Base-by-base conservation (phyloP, 1,139 yeast species). In the Spathaspora sp. region DNA sequence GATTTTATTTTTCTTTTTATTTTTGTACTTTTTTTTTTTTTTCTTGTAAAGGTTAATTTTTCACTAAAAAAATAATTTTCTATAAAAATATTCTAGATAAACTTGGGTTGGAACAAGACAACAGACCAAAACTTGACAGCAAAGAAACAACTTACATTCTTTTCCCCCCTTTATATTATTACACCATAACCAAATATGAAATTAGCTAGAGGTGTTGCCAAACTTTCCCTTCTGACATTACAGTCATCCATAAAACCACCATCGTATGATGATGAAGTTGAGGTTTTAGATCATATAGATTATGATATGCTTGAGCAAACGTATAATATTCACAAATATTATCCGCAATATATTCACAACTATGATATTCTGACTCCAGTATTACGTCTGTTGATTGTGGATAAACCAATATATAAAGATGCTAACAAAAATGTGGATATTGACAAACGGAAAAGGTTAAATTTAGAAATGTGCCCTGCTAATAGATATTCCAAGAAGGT, bases 261-360 rank as follows among this genome's bases (percentile, higher is more conserved):
- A 31, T 9, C 16, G 7, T 6, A 31, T 15, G 18, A 31, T 6
- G 36, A 31, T 2, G 36, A 31, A 13, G 3, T 13, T 6, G 29
- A 5, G n/a, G n/a, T 26, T 13, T 8, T 31, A 4, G 18, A 31
- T 4, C 36, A 13, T 6, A 13, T 37, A 37, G 61, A 74, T 57
- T 74, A 72, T 55, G 73, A 68, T 6, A 66, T 61, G 43, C 59
- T 74, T 43, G 78, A 74, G 51, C 45, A 51, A 10, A 59, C 63
- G 44, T 73, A 58, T 51, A 57, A 69, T 25, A 65, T 74, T 43
- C 65, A 61, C 52, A 74, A 72, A 51, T 74, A 74, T 54, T 66
- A 67, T 43, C 80, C 79, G 3, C 56, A 59, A 44, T 70, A 58
- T 53, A 65, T 74, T 48, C 79, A 73, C 50, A 74, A 74, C 55